Conservation (phyloP, 306 rosid genomes). For the Cicer arietinum region DNA sequence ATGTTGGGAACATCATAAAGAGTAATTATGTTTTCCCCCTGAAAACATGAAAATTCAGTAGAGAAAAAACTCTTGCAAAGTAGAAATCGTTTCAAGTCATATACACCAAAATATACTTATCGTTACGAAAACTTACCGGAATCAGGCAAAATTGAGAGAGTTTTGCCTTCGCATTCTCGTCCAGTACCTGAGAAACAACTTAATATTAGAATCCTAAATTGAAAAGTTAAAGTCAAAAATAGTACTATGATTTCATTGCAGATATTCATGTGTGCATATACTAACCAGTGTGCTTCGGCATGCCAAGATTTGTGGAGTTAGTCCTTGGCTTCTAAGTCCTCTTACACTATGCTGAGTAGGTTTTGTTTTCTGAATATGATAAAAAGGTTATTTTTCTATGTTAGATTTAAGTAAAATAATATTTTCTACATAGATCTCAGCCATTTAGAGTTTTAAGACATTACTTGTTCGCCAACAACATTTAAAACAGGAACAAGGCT, state of each 20-base stretch:
- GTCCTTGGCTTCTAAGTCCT: conserved; percentile 74
- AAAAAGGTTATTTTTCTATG: conserved; percentile 33
- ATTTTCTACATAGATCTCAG: conserved; percentile 16
- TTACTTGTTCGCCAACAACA: conserved; percentile 92
- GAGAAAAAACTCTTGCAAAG: conserved; percentile 41
- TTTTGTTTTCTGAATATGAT: conserved; percentile 69
- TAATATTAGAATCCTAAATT: conserved; percentile 36
- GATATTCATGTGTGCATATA: conserved; percentile 3
- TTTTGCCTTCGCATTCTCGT: conserved; percentile 68
- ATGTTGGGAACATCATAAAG: conserved; percentile 97
- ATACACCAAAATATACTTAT: conserved; percentile 38
- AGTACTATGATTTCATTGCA: conserved; percentile 5
- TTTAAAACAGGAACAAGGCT: conserved; percentile 90
- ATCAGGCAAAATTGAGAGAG: conserved; percentile 90
- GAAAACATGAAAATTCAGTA: conserved; percentile 47
- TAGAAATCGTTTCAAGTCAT: conserved; percentile 24
- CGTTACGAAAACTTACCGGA: conserved; percentile 56
- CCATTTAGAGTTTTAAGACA: conserved; percentile 13
- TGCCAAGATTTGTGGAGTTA: conserved; percentile 76
- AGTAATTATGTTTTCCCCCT: conserved; percentile 82
- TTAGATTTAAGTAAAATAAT: conserved; percentile 34
- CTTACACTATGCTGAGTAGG: conserved; percentile 92
- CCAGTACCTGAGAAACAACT: conserved; percentile 65
- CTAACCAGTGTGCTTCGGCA: conserved; percentile 81
- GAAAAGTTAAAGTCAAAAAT: conserved; percentile 21